Conservation (phyloP, 75 land plant genomes). For the Picea glauca region DNA sequence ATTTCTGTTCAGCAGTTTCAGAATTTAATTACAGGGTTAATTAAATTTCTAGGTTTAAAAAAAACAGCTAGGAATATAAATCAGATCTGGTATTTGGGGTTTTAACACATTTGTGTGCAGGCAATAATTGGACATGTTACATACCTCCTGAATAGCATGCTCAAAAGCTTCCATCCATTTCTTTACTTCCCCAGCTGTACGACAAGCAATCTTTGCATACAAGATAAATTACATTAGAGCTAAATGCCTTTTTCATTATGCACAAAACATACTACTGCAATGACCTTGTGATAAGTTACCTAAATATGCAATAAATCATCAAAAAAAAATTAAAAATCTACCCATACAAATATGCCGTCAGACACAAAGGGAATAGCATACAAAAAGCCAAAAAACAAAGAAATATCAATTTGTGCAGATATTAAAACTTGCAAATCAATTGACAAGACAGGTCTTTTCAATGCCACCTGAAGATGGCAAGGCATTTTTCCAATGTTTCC, state of each 20-base stretch:
- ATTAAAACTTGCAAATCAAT: background rate
- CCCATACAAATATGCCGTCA: background rate
- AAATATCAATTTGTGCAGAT: background rate
- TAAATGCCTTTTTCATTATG: constrained; percentile 5
- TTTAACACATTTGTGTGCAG: background rate
- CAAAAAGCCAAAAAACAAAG: background rate
- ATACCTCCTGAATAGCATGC: constrained; percentile 93
- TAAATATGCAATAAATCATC: background rate
- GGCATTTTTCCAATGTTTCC: background rate
- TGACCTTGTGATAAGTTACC: background rate
- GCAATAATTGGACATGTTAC: background rate
- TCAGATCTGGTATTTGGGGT: too few relatives aligned
- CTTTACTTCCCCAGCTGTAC: constrained; percentile 67
- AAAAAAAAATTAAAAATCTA: background rate
- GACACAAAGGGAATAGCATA: background rate
- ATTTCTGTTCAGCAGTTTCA: too few relatives aligned
- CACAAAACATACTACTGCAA: background rate
- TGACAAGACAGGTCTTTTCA: background rate
- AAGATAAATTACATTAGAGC: constrained; percentile 4
- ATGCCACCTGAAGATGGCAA: background rate
- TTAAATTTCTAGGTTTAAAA: too few relatives aligned
- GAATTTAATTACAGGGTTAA: too few relatives aligned
- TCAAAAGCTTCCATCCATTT: constrained; percentile 96
- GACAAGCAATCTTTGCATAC: constrained; percentile 79
- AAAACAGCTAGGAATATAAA: too few relatives aligned